Evolutionary conservation across 306 rosid genomes (phyloP).

Genomic region (Vigna mungo): DNA sequence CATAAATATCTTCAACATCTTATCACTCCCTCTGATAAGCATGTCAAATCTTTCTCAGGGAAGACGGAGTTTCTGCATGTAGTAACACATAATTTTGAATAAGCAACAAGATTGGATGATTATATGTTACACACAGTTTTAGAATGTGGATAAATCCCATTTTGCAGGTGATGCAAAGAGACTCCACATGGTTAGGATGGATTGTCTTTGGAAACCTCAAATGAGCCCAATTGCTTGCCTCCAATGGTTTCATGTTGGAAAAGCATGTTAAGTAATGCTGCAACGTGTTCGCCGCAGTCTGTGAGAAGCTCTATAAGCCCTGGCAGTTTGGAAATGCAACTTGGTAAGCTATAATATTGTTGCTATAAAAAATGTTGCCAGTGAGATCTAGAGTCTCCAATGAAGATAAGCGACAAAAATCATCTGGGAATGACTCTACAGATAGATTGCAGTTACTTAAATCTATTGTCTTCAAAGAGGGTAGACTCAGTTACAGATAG

Average conservation of each 20-base stretch:
- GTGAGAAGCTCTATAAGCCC: neutral
- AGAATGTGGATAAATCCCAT: neutral
- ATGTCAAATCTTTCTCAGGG: conserved; percentile 42
- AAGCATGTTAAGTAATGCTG: no score
- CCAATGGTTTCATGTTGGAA: neutral
- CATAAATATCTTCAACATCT: conserved; percentile 40
- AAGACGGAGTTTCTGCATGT: neutral
- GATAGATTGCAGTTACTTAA: conserved; percentile 51
- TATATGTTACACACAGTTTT: neutral
- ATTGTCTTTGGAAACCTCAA: conserved; percentile 39
- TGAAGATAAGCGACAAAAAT: conserved; percentile 37
- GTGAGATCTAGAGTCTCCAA: conserved; percentile 16
- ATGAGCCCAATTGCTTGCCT: conserved; percentile 42
- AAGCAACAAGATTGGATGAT: conserved; percentile 7
- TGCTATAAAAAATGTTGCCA: conserved; percentile 14
- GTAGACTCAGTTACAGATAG: no score
- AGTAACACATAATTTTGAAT: conserved; percentile 13
- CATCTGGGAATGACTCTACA: conserved; percentile 41
- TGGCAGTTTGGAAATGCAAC: conserved; percentile 39
- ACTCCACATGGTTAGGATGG: conserved; percentile 31
- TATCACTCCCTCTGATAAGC: conserved; percentile 46
- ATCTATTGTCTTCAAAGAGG: neutral
- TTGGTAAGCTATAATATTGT: conserved; percentile 47
- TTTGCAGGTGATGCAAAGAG: conserved; percentile 28
- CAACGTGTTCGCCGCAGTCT: no score